These are phyloP conservation scores for Podospora pseudopauciseta DNA, from an alignment of 495 filamentous ascomycete species.

Conservation along the genomic window DNA sequence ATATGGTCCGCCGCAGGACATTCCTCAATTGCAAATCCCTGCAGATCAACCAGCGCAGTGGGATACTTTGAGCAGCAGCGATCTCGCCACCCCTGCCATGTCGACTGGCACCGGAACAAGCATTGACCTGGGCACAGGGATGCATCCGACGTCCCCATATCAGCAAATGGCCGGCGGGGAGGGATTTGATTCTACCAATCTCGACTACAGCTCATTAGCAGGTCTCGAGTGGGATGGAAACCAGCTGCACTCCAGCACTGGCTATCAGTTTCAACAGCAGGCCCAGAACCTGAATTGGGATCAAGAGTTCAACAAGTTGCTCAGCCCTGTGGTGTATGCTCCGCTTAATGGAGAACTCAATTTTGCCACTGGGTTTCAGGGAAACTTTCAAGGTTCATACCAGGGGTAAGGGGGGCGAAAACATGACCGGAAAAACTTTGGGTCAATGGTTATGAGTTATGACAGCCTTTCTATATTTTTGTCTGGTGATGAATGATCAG, in stretches of 20 bases:
- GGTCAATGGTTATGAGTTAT: neutral
- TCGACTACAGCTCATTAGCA: neutral
- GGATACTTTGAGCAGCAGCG: neutral
- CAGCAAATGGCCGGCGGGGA: neutral
- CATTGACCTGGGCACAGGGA: neutral
- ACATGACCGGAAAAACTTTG: neutral
- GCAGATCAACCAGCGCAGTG: neutral
- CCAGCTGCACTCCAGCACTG: neutral
- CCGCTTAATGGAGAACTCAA: neutral
- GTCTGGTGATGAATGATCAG: neutral
- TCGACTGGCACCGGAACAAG: neutral
- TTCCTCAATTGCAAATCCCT: neutral
- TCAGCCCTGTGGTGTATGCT: slow-evolving; percentile 10
- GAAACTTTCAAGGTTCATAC: neutral
- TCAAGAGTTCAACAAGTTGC: slow-evolving; percentile 12
- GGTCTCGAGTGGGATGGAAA: neutral
- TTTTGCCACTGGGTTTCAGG: neutral
- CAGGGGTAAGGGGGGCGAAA: neutral
- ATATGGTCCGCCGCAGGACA: slow-evolving; percentile 22
- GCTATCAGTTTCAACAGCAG: neutral
- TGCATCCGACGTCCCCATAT: neutral
- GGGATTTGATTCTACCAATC: neutral
- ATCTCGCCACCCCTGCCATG: neutral
- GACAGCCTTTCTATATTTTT: neutral
- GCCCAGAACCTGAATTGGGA: slow-evolving; percentile 11